Base-by-base conservation (phyloP, 495 filamentous ascomycete species). In the Penicillium chermesinum region DNA sequence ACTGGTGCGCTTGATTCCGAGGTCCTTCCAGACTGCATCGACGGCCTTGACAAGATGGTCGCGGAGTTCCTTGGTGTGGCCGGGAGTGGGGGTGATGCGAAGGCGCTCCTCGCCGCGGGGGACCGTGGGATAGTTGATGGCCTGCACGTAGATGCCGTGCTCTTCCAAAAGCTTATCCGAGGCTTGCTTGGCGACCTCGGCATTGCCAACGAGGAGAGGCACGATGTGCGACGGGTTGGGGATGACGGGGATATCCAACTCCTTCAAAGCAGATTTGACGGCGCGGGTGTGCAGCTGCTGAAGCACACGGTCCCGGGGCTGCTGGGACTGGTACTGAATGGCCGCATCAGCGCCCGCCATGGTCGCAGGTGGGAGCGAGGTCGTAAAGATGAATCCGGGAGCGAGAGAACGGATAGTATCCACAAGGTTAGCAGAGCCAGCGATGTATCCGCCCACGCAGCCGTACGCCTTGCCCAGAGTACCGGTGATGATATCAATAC, bases 351-450 rank as follows among this genome's bases (percentile, higher is more conserved):
- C 94, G 43, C 93, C 93, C 17, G 93, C 91, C 93, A 98, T 98
- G 27, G 88, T 93, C 14, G 94, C 89, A 0, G 93, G 93, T 0
- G 93, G 93, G 32, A 98, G 80, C 2, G 91, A 93, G 3, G 94
- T 97, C 15, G 93, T 98, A 76, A 98, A 98, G 72, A 98, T 98
- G 73, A 98, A 98, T 18, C 93, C 93, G 0, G 93, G 91, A 0
- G 93, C 93, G 15, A 97, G 83, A 1, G 93, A 97, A 50, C 93
- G 88, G 54, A 98, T 85, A n/a, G 87, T 88, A 63, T 98, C 93
- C 25, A 98, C 86, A 66, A 98, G 80, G 57, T 85, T 85, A 34
- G 86, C 78, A 12, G 85, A 91, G 20, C 87, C 93, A 27, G 93
- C 93, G 54, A 97, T 96, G 67, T 98, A 98, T 51, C 93, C 93